Evolutionary conservation across 345 rosid species (phyloP), one percentile per base, ranked within the genome.

Genomic region (Acer campestre): DNA sequence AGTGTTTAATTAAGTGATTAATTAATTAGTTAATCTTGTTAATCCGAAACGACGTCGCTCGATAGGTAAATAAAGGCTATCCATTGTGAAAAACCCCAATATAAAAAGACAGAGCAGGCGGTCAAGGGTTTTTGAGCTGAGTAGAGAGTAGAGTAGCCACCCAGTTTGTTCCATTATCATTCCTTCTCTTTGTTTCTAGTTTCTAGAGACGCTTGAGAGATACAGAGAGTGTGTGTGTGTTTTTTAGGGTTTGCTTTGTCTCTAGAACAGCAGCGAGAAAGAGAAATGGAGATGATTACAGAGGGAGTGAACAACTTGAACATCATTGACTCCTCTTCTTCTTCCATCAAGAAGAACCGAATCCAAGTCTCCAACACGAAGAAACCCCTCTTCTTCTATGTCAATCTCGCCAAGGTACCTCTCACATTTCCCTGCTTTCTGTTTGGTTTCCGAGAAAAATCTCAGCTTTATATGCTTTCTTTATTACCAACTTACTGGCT

Each of bases 351-450:
- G 85, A 91, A 85, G 84, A 91, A 89, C 81, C 83, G 95, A 42
- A 89, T 91, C 70, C 95, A 91, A 86, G 95, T 91, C 81, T 89
- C 93, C 44, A 88, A 86, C 72, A 91, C 93, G 76, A 88, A 89
- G 71, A 89, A 88, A 59, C 94, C 92, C 20, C 90, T 89, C 68
- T 91, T 89, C 81, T 91, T 91, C 90, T 91, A 89, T 53, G 95
- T 89, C 74, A 89, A 91, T 77, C 93, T 91, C 84, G 92, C 93
- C 83, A 91, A 91, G 95, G 91, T 88, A 59, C 25, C 16, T 2
- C 29, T 55, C 51, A 22, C 23, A 22, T 58, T 11, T 35, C 25
- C 20, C 22, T 8, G 0, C 27, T 51, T 42, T 17, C n/a, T 38
- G 48, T 59, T 22, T 61, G 20, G 56, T 42, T 73, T 2, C 20